Evolutionary conservation across 176 grass and related monocot genomes (phyloP), one percentile per base, ranked within the genome.

Genomic region (Melocanna baccifera): DNA sequence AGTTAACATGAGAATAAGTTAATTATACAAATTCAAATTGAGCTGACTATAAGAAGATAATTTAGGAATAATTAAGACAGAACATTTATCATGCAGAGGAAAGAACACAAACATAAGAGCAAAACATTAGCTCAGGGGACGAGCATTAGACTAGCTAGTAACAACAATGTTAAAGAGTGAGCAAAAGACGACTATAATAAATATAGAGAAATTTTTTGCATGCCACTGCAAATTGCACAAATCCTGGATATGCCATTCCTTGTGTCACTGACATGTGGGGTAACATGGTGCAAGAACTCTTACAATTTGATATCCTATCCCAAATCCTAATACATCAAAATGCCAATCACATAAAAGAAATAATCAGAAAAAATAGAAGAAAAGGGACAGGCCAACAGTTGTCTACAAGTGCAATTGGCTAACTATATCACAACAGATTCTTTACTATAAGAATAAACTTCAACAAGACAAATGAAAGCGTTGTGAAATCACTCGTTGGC

Each of bases 1-100:
- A 83, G 41, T 46, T 75, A 78, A 59, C 25, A 62, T 81, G 48
- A 89, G 30, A 75, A 62, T 20, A 80, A 85, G 25, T 7, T 29
- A 57, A 73, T 32, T 56, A 13, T 12, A 26, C 8, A 71, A 25
- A 76, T 23, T 59, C 13, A 79, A 32, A 34, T 37, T 30, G 39
- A 61, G 8, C 20, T 48, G 22, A 68, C 5, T 16, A 78, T 68
- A 62, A 59, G 43, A 65, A 23, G 23, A 76, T 71, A 61, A 46
- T 75, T 77, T 29, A 66, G 45, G 11, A 79, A 63, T 36, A 72
- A 73, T 26, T 62, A 30, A 78, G 43, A 18, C 50, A 62, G 81
- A 85, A 45, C 1, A 83, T 36, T 14, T 39, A 78, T 39, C 23
- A 70, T 85, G 43, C 9, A 56, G 34, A 69, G 30, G 45, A 47